Conservation (phyloP, 192 early-diverging fungal species). For the Chytriomyces sp. region DNA sequence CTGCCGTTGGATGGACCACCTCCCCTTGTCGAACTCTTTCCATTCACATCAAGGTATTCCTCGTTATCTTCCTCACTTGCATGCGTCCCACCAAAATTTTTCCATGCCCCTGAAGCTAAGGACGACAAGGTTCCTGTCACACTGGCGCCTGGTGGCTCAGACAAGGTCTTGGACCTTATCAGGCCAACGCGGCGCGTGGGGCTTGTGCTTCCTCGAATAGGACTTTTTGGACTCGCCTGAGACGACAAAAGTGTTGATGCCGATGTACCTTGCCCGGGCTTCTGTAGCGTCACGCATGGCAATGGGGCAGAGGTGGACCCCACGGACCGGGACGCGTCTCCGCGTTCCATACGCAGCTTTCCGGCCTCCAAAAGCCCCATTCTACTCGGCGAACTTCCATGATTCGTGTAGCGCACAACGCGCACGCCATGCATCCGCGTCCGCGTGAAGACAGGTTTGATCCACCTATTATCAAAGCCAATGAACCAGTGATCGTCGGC, state of each 20-base stretch:
- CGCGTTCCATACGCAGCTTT: background rate
- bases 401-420: background rate
- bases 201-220: background rate
- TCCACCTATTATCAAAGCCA: conserved; percentile 75
- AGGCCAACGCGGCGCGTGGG: background rate
- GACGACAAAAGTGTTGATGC: background rate
- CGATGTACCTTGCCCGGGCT: too few species aligned
- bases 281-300: too few species aligned
- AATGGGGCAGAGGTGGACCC: too few species aligned
- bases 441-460: conserved; percentile 78
- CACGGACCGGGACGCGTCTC: too few species aligned
- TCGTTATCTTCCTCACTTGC: background rate
- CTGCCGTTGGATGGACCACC: too few species aligned
- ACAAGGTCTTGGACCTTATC: background rate
- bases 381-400: background rate
- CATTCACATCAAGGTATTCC: conserved; percentile 4
- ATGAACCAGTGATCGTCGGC: conserved; percentile 78
- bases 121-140: background rate
- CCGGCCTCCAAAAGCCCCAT: background rate
- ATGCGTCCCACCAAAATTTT: background rate
- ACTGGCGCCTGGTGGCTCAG: background rate
- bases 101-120: background rate
- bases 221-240: background rate
- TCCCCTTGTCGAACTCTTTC: too few species aligned
- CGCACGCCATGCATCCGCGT: background rate